Conservation (phyloP, 306 rosid species). For the Cicer arietinum region DNA sequence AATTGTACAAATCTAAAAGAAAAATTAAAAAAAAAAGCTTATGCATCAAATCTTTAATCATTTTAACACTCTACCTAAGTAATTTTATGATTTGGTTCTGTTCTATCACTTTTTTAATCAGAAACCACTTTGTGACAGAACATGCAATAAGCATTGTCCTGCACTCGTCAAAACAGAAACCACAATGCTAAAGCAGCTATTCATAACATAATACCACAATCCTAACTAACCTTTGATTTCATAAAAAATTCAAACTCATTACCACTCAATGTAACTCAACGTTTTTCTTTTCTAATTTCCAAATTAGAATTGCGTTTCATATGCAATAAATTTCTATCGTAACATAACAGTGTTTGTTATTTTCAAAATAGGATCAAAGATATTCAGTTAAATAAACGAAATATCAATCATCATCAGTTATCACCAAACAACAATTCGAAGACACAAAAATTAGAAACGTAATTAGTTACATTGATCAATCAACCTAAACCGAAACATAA, state of each 20-base stretch:
- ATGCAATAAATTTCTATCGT: background rate
- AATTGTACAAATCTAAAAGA: conserved; percentile 21
- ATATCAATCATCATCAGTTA: background rate
- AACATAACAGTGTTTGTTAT: background rate
- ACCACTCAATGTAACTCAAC: conserved; percentile 9
- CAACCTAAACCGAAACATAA: background rate
- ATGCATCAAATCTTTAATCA: background rate
- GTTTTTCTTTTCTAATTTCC: conserved; percentile 6
- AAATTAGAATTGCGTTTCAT: conserved; percentile 7
- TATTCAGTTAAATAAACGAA: background rate
- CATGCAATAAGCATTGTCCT: conserved; percentile 5
- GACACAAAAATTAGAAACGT: background rate
- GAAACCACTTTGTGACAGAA: background rate
- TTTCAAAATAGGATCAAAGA: conserved; percentile 28
- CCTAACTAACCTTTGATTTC: conserved; percentile 28
- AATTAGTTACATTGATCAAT: background rate
- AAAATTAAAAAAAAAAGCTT: background rate
- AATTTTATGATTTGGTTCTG: conserved; percentile 1
- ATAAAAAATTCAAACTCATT: conserved; percentile 12
- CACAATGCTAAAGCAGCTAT: conserved; percentile 31
- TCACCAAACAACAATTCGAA: conserved; percentile 28
- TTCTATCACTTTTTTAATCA: background rate
- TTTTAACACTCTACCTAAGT: background rate
- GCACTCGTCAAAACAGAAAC: conserved; percentile 28
- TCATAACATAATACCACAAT: conserved; percentile 12